These are phyloP conservation scores for Ballota nigra DNA, from an alignment of 257 asterid species.

Conservation along the genomic window DNA sequence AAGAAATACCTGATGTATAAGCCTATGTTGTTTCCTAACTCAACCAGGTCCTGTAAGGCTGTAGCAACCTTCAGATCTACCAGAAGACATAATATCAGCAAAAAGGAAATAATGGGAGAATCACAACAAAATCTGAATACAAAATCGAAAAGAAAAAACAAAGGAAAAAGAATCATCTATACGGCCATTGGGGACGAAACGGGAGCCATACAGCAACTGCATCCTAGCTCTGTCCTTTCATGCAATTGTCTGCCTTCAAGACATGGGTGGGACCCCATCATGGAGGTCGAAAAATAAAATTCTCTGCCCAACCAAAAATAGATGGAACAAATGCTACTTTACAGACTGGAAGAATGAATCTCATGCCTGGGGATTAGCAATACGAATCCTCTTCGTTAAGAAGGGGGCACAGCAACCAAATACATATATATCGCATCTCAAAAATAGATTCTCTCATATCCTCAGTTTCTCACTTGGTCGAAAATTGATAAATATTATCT, in stretches of 20 bases:
- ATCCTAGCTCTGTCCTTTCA: conserved; percentile 34
- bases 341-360: conserved; percentile 67
- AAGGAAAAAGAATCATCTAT: conserved; percentile 39
- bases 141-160: conserved; percentile 21
- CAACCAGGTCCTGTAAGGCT: conserved; percentile 32
- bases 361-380: conserved; percentile 33
- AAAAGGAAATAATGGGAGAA: conserved; percentile 27
- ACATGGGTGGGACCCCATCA: conserved; percentile 32
- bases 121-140: conserved; percentile 29
- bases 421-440: conserved; percentile 26
- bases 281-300: conserved; percentile 47
- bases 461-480: conserved; percentile 25
- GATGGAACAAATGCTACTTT: conserved; percentile 49
- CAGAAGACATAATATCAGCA: conserved; percentile 15
- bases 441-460: conserved; percentile 34
- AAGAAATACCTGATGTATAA: conserved; percentile 27
- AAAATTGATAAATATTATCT: conserved; percentile 36
- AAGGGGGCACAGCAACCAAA: conserved; percentile 30
- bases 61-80: conserved; percentile 34
- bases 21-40: conserved; percentile 34
- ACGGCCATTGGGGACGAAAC: conserved; percentile 32
- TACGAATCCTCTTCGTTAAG: conserved; percentile 42
- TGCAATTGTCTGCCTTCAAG: conserved; percentile 37
- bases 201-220: conserved; percentile 35
- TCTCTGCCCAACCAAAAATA: conserved; percentile 46